phyloP scores from a whole-genome alignment of 495 filamentous ascomycete genomes.

The Rusavskia elegans region DNA sequence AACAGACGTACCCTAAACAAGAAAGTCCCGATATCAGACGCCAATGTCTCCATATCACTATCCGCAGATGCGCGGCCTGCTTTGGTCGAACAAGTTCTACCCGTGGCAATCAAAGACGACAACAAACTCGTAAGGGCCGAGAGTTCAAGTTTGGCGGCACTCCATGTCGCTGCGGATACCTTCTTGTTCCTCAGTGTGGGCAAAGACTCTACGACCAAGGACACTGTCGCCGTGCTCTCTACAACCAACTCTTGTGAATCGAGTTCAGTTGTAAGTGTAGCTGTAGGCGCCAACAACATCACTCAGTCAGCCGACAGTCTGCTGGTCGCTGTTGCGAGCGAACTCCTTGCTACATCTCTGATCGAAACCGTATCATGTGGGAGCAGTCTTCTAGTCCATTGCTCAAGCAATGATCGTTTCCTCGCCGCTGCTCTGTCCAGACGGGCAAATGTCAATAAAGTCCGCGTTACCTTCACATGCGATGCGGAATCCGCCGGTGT shows the following conservation, averaged over 20 bases:
- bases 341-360: neutral
- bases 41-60: neutral
- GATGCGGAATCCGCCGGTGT: neutral
- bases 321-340: neutral
- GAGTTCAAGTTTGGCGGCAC: neutral
- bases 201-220: neutral
- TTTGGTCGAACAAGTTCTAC: neutral
- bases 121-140: neutral
- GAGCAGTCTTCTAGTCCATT: conserved; percentile 4
- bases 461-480: neutral
- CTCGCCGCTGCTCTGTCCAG: neutral
- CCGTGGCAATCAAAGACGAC: neutral
- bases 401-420: conserved; percentile 3
- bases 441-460: neutral
- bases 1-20: neutral
- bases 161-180: neutral
- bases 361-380: neutral
- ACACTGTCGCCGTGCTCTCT: too few species aligned
- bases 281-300: too few species aligned
- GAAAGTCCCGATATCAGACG: neutral
- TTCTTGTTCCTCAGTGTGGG: conserved; percentile 3
- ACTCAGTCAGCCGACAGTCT: neutral
- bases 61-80: neutral
- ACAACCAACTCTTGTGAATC: too few species aligned
- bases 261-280: too few species aligned